Evolutionary conservation across 2,329 filamentous ascomycete species (phyloP).

Genomic region (Myriosclerotinia curreyana): DNA sequence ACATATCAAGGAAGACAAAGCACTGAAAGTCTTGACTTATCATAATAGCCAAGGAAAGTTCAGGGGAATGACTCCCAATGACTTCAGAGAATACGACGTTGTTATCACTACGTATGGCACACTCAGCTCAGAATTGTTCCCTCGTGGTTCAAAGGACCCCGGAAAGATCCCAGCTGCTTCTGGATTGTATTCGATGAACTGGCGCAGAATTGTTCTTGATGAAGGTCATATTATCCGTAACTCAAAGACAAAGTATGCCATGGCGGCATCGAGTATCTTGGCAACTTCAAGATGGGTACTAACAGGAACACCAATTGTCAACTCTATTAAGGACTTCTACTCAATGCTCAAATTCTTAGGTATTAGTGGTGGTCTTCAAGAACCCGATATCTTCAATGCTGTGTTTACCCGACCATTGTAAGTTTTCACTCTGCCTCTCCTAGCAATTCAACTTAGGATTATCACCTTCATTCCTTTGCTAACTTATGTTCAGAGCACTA

Average conservation of each 20-base stretch:
- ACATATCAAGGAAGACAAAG: slow-evolving; percentile 64
- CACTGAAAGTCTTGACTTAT: slow-evolving; percentile 68
- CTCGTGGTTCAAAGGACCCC: slow-evolving; percentile 45
- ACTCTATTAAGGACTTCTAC: slow-evolving; percentile 76
- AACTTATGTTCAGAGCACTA: slow-evolving; percentile 38
- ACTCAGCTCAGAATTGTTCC: slow-evolving; percentile 62
- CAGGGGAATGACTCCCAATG: slow-evolving; percentile 49
- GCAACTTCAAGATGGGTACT: slow-evolving; percentile 76
- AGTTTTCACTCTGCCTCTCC: background rate
- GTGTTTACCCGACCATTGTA: slow-evolving; percentile 65
- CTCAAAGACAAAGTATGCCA: slow-evolving; percentile 65
- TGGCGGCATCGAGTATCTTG: slow-evolving; percentile 63
- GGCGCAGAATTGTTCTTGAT: slow-evolving; percentile 77
- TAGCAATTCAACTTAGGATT: background rate
- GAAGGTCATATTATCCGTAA: slow-evolving; percentile 84
- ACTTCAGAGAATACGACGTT: slow-evolving; percentile 67
- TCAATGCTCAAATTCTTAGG: slow-evolving; percentile 75
- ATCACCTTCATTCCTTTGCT: background rate
- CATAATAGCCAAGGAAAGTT: slow-evolving; percentile 59
- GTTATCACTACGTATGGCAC: slow-evolving; percentile 84
- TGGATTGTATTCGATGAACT: slow-evolving; percentile 62
- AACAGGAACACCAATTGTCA: slow-evolving; percentile 80
- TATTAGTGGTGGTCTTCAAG: slow-evolving; percentile 72
- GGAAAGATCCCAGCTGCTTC: slow-evolving; percentile 43
- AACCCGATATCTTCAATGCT: slow-evolving; percentile 69